Conservation (phyloP, 1,284 basidiomycete species). For the Crocinoboletus sp. region DNA sequence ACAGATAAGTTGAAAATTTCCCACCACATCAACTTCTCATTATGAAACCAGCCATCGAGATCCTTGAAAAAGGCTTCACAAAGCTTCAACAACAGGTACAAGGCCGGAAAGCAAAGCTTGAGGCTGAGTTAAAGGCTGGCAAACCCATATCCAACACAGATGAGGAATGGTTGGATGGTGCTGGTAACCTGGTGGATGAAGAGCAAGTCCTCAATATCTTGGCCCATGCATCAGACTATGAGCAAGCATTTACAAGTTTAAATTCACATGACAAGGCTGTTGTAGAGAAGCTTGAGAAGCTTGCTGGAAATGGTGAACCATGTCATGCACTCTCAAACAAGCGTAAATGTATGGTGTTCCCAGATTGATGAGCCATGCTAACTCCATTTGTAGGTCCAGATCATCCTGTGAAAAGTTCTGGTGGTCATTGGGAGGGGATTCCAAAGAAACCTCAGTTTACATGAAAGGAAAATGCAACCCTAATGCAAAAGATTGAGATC, state of each 20-base stretch:
- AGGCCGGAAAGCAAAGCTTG: background rate
- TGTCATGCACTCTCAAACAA: too few species aligned
- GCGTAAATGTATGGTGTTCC: too few species aligned
- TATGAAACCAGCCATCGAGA: background rate
- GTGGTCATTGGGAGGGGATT: too few species aligned
- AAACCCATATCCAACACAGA: background rate
- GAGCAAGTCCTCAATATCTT: background rate
- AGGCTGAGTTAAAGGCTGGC: background rate
- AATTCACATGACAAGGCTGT: background rate
- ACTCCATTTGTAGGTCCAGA: too few species aligned
- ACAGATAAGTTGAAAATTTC: too few species aligned
- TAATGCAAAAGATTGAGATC: too few species aligned
- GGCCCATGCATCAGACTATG: background rate
- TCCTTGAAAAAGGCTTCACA: background rate
- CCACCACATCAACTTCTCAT: background rate
- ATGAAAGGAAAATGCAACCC: too few species aligned
- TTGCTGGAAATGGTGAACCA: too few species aligned
- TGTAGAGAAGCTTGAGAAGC: too few species aligned
- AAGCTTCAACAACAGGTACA: background rate
- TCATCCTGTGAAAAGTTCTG: background rate
- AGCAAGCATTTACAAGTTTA: background rate
- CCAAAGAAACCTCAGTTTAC: too few species aligned
- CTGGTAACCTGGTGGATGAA: background rate
- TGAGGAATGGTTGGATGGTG: background rate
- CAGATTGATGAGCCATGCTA: too few species aligned